Evolutionary conservation across 2,329 filamentous ascomycete species (phyloP).

Genomic region (Fusarium newnesense): DNA sequence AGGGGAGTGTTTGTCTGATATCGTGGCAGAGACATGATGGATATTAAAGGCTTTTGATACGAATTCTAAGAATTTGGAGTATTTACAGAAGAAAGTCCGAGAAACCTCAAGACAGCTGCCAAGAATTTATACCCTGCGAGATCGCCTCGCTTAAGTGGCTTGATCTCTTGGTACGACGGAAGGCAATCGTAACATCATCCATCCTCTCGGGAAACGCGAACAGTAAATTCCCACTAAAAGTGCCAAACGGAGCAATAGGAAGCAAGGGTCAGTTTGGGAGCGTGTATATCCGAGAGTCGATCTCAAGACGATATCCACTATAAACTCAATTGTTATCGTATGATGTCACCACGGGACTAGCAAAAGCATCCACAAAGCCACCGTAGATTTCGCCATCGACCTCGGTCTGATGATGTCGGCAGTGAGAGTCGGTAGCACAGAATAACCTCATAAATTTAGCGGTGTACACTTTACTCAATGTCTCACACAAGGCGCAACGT

Average conservation of each 20-base stretch:
- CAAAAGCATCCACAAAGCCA: slow-evolving; percentile 16
- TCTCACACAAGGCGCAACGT: slow-evolving; percentile 25
- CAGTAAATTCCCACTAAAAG: slow-evolving; percentile 11
- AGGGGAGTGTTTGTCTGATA: slow-evolving; percentile 43
- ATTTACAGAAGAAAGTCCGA: background rate
- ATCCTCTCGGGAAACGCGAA: slow-evolving; percentile 17
- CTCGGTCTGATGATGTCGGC: slow-evolving; percentile 8
- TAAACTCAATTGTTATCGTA: slow-evolving; percentile 28
- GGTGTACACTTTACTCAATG: background rate
- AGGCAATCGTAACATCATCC: slow-evolving; percentile 5
- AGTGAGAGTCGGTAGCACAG: slow-evolving; percentile 2
- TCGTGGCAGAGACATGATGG: slow-evolving; percentile 34
- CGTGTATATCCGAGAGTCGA: slow-evolving; percentile 24
- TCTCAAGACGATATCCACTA: background rate
- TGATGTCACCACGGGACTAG: slow-evolving; percentile 31
- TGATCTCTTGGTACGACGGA: background rate
- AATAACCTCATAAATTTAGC: background rate
- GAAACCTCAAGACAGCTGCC: accelerated
- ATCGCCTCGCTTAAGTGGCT: background rate
- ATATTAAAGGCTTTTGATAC: accelerated
- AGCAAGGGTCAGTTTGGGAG: background rate
- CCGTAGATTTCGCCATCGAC: slow-evolving; percentile 1
- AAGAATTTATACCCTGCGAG: background rate
- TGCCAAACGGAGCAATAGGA: background rate
- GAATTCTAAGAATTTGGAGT: background rate